Percentiles rank a stretch among this genome's conserved stretches.
phyloP scores from a whole-genome alignment of 306 rosid species.

The Alnus rubra region DNA sequence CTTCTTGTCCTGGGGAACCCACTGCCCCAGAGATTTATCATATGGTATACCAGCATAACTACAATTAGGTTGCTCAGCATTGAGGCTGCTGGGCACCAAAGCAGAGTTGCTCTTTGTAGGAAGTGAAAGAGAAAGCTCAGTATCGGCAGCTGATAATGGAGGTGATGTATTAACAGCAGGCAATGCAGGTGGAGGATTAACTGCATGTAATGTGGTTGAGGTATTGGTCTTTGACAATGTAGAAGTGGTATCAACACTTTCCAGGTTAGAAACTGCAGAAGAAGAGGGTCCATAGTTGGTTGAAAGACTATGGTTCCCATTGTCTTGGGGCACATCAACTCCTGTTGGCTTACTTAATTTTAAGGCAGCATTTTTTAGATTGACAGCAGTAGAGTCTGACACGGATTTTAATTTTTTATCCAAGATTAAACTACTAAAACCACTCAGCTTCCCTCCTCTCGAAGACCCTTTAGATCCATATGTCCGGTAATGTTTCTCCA shows the following conservation, averaged over 20 bases:
- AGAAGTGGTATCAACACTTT: constrained; percentile 40
- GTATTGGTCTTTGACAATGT: constrained; percentile 34
- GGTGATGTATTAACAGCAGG: constrained; percentile 32
- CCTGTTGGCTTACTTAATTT: constrained; percentile 73
- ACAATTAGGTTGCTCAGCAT: constrained; percentile 40
- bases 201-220: constrained; percentile 31
- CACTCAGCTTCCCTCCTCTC: constrained; percentile 67
- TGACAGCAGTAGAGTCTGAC: constrained; percentile 59
- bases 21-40: constrained; percentile 57
- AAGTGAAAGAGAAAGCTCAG: constrained; percentile 83
- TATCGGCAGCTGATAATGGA: constrained; percentile 47
- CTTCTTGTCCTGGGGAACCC: constrained; percentile 74
- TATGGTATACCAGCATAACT: constrained; percentile 51
- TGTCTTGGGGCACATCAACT: constrained; percentile 59
- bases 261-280: constrained; percentile 38
- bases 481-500: constrained; percentile 68
- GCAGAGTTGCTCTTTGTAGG: constrained; percentile 46
- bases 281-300: constrained; percentile 47
- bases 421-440: constrained; percentile 64
- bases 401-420: constrained; percentile 77
- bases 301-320: constrained; percentile 42
- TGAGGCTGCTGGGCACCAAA: constrained; percentile 40
- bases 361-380: constrained; percentile 67
- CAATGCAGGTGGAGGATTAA: constrained; percentile 18
- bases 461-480: constrained; percentile 78